Evolutionary conservation across 1,139 yeast genomes (phyloP).

Genomic region (Candida mesenterica): DNA sequence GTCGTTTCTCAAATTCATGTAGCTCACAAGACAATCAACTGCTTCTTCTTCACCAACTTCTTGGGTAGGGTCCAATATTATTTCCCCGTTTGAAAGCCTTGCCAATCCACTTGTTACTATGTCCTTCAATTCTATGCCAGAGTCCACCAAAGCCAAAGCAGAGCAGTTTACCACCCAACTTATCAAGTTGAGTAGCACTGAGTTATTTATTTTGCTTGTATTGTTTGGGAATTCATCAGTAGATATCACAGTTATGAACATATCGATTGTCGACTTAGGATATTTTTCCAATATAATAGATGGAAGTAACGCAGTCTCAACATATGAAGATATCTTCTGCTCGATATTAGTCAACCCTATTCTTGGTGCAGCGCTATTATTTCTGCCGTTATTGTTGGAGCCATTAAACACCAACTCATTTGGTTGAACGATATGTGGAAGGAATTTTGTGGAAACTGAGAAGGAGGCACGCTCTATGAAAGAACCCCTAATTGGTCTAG

Average conservation of each 20-base stretch:
- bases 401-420: slow-evolving; percentile 27
- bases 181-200: slow-evolving; percentile 38
- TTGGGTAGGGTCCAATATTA: slow-evolving; percentile 20
- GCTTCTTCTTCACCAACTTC: slow-evolving; percentile 14
- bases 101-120: slow-evolving; percentile 72
- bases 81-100: slow-evolving; percentile 16
- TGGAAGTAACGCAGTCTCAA: slow-evolving; percentile 59
- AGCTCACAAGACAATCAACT: slow-evolving; percentile 46
- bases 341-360: slow-evolving; percentile 47
- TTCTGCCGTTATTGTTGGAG: slow-evolving; percentile 11
- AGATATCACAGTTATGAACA: slow-evolving; percentile 68
- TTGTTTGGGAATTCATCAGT: slow-evolving; percentile 22
- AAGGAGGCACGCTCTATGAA: slow-evolving; percentile 68
- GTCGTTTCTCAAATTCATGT: slow-evolving; percentile 52
- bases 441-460: slow-evolving; percentile 63
- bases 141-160: slow-evolving; percentile 75
- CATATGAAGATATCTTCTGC: slow-evolving; percentile 51
- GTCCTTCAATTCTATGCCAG: slow-evolving; percentile 78
- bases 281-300: slow-evolving; percentile 67
- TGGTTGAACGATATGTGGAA: slow-evolving; percentile 49
- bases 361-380: slow-evolving; percentile 31
- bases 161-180: slow-evolving; percentile 56
- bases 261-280: slow-evolving; percentile 86
- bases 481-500: slow-evolving; percentile 80
- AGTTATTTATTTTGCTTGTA: slow-evolving; percentile 28